A percentile compares a stretch with the other conserved stretches of the same genome.
Evolutionary conservation across 257 asterid genomes (phyloP).

Genomic region (Mitragyna speciosa): DNA sequence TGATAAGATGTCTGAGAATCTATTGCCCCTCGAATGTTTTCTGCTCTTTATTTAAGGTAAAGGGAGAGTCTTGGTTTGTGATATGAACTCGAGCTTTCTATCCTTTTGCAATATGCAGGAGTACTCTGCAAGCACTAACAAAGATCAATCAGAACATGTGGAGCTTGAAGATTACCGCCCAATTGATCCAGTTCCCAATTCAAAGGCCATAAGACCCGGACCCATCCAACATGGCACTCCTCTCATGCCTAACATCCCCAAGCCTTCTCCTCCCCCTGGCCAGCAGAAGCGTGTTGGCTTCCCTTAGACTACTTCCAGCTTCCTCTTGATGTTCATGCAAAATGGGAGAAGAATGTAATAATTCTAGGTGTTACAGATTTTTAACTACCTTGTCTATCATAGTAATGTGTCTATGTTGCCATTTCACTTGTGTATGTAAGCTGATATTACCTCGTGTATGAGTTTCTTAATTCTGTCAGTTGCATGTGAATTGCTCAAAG

Average conservation of each 20-base stretch:
- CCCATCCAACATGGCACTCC: constrained; percentile 90
- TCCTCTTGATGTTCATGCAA: neutral
- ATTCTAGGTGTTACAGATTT: neutral
- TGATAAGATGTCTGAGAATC: neutral
- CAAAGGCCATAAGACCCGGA: constrained; percentile 66
- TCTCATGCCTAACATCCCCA: constrained; percentile 74
- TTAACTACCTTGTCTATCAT: neutral
- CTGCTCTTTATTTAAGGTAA: neutral
- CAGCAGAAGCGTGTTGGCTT: neutral
- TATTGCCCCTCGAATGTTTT: neutral
- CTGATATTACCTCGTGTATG: neutral
- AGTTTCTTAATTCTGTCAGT: neutral
- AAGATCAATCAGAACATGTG: constrained; percentile 18
- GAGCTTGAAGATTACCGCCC: constrained; percentile 71
- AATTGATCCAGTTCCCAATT: constrained; percentile 73
- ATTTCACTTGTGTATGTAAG: neutral
- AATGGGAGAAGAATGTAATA: neutral
- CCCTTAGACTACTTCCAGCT: constrained; percentile 11
- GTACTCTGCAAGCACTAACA: neutral
- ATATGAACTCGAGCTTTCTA: neutral
- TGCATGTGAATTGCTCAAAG: neutral
- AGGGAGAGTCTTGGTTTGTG: neutral
- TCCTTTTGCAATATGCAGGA: constrained; percentile 29
- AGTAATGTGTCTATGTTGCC: constrained; percentile 2
- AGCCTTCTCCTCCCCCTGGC: constrained; percentile 70